phyloP scores from a whole-genome alignment of 768 basidiomycete species.

The Crassisporium funariophilum region DNA sequence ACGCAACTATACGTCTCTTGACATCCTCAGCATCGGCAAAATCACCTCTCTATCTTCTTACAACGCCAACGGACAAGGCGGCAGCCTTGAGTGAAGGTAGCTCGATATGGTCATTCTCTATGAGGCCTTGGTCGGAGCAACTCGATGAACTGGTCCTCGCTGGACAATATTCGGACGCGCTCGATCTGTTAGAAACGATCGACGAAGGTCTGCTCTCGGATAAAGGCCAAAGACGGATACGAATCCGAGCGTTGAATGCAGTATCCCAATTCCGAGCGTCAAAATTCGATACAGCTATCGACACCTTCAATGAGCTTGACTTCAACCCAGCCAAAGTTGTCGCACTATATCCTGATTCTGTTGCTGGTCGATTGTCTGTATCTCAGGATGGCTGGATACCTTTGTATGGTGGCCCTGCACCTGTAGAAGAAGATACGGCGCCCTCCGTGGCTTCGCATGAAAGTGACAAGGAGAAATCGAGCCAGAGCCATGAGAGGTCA shows the following conservation, averaged over 20 bases:
- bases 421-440: constrained; percentile 28
- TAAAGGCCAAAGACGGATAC: constrained; percentile 61
- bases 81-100: constrained; percentile 70
- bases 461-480: constrained; percentile 20
- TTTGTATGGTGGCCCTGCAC: constrained; percentile 76
- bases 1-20: constrained; percentile 65
- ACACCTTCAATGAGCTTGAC: constrained; percentile 85
- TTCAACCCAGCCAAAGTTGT: constrained; percentile 94
- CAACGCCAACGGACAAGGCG: constrained; percentile 74
- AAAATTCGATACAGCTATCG: constrained; percentile 77
- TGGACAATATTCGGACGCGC: constrained; percentile 74
- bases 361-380: constrained; percentile 78
- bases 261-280: constrained; percentile 72
- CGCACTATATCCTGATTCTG: constrained; percentile 79
- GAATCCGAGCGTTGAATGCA: constrained; percentile 74
- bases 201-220: constrained; percentile 62
- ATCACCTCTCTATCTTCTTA: constrained; percentile 61
- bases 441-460: constrained; percentile 17
- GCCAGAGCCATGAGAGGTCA: constrained; percentile 22
- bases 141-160: constrained; percentile 78
- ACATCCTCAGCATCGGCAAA: constrained; percentile 54
- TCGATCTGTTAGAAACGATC: constrained; percentile 74
- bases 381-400: constrained; percentile 75
- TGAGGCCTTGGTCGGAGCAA: constrained; percentile 78
- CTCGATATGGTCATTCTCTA: constrained; percentile 72